Evolutionary conservation across 352 stramenopile species (phyloP).

Genomic region (Globisporangium echinulatum): DNA sequence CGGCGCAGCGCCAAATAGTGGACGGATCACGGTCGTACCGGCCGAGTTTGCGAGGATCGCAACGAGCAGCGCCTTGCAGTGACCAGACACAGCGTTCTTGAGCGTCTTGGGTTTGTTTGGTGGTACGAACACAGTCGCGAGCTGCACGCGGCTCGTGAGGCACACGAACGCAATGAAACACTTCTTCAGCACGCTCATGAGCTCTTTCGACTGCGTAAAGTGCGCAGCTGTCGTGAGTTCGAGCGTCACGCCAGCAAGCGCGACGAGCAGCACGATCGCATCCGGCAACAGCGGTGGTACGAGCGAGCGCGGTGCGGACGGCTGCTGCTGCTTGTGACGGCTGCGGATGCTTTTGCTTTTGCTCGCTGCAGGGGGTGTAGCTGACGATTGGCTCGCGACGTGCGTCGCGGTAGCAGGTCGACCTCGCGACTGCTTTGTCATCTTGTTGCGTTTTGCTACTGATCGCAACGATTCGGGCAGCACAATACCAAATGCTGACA

Average conservation of each 20-base stretch:
- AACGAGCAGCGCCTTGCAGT: conserved; percentile 42
- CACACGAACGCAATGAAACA: conserved; percentile 61
- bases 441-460: not conserved
- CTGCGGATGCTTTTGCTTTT: not conserved
- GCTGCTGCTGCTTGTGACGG: not conserved
- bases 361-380: not conserved
- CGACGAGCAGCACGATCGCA: conserved; percentile 29
- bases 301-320: too few relatives aligned
- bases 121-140: conserved; percentile 34
- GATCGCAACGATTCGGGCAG: too few relatives aligned
- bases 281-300: conserved; percentile 23
- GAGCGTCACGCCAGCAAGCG: conserved; percentile 33
- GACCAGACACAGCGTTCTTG: conserved; percentile 17
- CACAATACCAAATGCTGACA: too few relatives aligned
- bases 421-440: conserved; percentile 9
- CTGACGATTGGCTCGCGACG: not conserved
- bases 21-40: conserved; percentile 57
- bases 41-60: conserved; percentile 56
- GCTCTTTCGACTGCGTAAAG: conserved; percentile 37
- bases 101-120: conserved; percentile 31
- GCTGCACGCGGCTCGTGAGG: conserved; percentile 37
- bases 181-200: conserved; percentile 42
- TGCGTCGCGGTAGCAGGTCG: conserved; percentile 1
- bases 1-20: conserved; percentile 42
- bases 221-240: conserved; percentile 46